Evolutionary conservation across 108 stramenopile species (phyloP), one percentile per base, ranked within the genome.

Genomic region (Cyclotella baltica): DNA sequence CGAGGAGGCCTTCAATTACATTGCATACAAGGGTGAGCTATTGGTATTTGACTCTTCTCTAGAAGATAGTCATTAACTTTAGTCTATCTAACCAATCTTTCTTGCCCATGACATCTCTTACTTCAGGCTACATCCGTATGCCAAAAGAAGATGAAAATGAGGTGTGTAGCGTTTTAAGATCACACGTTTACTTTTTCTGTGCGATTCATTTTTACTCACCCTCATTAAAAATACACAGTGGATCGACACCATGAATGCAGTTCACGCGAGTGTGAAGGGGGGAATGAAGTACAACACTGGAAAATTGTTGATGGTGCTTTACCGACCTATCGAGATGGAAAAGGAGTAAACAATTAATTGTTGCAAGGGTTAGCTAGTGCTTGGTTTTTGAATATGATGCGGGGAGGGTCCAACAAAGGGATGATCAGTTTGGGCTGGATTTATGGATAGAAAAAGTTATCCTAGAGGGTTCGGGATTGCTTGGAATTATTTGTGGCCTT

Each of bases 261-360:
- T 81, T 1, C 80, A 81, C 31, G 80, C 80, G 10, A 81, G 80
- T 58, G 80, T 81, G 40, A 81, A 81, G 46, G 80, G 80, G 75
- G 93, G 93, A 19, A 94, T 92, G 90, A 92, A 92, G 70, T 94
- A 94, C 87, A 94, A 94, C 73, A 94, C 93, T 59, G 93, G 93
- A 68, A 92, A 89, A 31, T 85, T 94, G 25, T 73, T 94, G 48
- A 94, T 94, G 93, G 93, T 94, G 4, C 86, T 94, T n/a, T 88
- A 80, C 57, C 67, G 90, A 75, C 91, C 93, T 23, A 88, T 91
- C 62, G 72, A 62, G 70, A 59, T 62, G 37, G 81, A 73, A 29
- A 65, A 77, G 51, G 64, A 72, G 64, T 83, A 64, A 67, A n/a
- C n/a, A n/a, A 71, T 33, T 43, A n/a, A 30, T 52, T 8, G 35